Percentiles rank a stretch among this genome's conserved stretches.
phyloP scores from a whole-genome alignment of 768 basidiomycete species.

The Hygrocybe punicea region DNA sequence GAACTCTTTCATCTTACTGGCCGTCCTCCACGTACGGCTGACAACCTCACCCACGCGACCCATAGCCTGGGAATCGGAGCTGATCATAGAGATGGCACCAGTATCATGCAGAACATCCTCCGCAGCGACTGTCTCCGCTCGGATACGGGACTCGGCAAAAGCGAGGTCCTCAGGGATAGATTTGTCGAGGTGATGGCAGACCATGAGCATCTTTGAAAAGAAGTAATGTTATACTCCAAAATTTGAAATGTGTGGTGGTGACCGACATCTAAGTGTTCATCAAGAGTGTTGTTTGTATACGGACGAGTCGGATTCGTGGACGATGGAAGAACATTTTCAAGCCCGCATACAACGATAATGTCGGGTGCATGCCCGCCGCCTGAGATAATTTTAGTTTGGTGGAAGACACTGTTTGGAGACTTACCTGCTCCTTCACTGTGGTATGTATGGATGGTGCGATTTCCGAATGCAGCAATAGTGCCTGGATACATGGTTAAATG shows the following conservation, averaged over 20 bases:
- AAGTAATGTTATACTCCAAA: not conserved
- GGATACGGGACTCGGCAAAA: conserved; percentile 96
- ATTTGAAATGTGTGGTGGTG: not conserved
- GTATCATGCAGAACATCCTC: conserved; percentile 92
- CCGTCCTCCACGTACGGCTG: conserved; percentile 92
- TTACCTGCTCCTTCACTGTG: conserved; percentile 92
- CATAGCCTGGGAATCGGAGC: conserved; percentile 97
- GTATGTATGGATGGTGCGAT: conserved; percentile 93
- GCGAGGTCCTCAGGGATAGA: conserved; percentile 90
- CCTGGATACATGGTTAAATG: conserved; percentile 39
- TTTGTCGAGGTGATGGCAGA: conserved; percentile 95
- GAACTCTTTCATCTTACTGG: conserved; percentile 86
- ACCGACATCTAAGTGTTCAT: conserved; percentile 93
- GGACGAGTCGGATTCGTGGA: conserved; percentile 98
- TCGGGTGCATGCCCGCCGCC: conserved; percentile 97
- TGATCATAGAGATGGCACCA: conserved; percentile 96
- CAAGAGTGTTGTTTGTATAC: conserved; percentile 85
- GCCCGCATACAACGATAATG: conserved; percentile 94
- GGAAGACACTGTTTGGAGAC: not conserved
- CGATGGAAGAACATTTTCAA: conserved; percentile 85
- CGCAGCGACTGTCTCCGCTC: conserved; percentile 94
- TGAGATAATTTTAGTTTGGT: conserved; percentile 20
- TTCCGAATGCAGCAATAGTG: conserved; percentile 86
- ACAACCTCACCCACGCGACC: conserved; percentile 95
- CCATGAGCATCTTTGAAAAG: conserved; percentile 89